Conservation (phyloP, 1,139 yeast genomes). For the Debaryomyces singareniensis region DNA sequence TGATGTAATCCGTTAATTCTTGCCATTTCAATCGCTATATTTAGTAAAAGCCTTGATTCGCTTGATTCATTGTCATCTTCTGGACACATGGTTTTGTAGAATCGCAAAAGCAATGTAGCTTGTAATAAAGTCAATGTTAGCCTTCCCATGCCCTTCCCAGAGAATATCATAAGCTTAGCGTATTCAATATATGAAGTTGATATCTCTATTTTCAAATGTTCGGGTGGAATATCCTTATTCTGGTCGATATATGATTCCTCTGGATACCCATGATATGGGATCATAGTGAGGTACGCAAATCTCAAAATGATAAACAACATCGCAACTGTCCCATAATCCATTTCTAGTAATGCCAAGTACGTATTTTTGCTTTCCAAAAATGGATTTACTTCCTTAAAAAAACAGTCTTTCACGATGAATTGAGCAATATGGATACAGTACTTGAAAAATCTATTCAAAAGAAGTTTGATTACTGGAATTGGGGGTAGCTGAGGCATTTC, state of each 20-base stretch:
- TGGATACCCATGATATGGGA: no score
- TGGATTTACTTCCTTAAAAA: constrained; percentile 10
- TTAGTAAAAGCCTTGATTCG: background rate
- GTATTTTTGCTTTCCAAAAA: background rate
- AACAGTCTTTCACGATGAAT: constrained; percentile 23
- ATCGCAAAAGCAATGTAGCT: constrained; percentile 1
- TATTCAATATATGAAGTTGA: constrained; percentile 1
- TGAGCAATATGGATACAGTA: constrained; percentile 24
- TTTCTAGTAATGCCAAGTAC: background rate
- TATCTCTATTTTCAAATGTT: background rate
- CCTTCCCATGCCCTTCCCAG: background rate
- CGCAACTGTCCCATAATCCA: background rate
- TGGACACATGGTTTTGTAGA: constrained; percentile 2
- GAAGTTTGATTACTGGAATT: constrained; percentile 1
- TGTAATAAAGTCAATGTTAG: constrained; percentile 1
- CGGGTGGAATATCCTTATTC: background rate
- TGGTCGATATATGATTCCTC: no score
- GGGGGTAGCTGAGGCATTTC: constrained; percentile 2
- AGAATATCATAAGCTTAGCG: background rate
- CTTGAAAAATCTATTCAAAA: constrained; percentile 9
- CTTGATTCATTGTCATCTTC: constrained; percentile 2
- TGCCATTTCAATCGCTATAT: background rate
- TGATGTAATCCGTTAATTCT: background rate
- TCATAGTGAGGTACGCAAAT: constrained; percentile 1
- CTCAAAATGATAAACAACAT: constrained; percentile 2